Evolutionary conservation across 2,329 filamentous ascomycete genomes (phyloP), one percentile per base, ranked within the genome.

Genomic region (Fusarium sp.): DNA sequence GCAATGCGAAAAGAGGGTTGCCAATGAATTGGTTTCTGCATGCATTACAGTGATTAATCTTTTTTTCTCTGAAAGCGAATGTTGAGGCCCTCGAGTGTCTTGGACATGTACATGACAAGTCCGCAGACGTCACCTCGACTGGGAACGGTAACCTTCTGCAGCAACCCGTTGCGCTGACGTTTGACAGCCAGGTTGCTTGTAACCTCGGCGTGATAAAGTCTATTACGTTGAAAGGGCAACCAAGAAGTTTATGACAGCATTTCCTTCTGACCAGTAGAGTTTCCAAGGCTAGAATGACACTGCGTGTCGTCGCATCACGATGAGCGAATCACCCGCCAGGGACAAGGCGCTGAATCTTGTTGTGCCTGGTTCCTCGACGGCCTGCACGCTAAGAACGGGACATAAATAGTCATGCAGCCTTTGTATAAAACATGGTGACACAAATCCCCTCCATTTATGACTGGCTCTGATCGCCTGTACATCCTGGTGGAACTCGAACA

Each of bases 241-340:
- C 34, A 33, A 68, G 61, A 56, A 59, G 44, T 46, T 44, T 63
- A 62, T 61, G 40, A 58, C 62, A 64, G 60, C 69, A 73, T 62
- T 67, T 69, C 63, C 55, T 46, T 67, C 57, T 67, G 50, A 34
- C 36, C 61, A 13, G 11, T 14, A 61, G 55, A 51, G 50, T 58
- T 63, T 61, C 31, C 51, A 61, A 70, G 33, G 40, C 64, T 42
- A 65, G 56, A 53, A 62, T 61, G 61, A 51, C 65, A 61, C 57
- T 27, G 44, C 59, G 34, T 25, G 14, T 50, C 36, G 29, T 40
- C 53, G 42, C 61, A 70, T 69, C 64, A 69, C 61, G 59, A 71
- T 70, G 64, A 65, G 59, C 65, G 31, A 55, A 60, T 70, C 61
- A 67, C 64, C 53, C 61, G 67, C 64, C 57, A 59, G 68, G 64